phyloP scores from a whole-genome alignment of 257 asterid species.

The Jaltomata sinuosa region DNA sequence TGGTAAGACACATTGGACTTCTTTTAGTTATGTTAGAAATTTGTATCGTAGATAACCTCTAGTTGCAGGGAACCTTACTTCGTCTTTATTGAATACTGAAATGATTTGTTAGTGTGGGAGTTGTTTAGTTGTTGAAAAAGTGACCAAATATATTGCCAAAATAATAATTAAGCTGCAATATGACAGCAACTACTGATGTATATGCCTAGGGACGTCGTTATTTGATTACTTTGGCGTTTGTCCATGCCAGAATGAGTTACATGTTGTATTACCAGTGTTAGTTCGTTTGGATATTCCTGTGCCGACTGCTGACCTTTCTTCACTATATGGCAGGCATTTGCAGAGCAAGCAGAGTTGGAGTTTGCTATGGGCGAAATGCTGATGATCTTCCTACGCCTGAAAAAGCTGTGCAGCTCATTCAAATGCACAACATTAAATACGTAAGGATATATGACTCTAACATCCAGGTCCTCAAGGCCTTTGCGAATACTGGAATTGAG shows the following conservation, averaged over 20 bases:
- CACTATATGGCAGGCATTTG: constrained; percentile 31
- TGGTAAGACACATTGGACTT: background rate
- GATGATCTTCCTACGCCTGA: constrained; percentile 97
- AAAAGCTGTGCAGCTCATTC: constrained; percentile 77
- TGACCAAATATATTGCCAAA: background rate
- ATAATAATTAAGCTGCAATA: background rate
- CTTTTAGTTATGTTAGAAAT: background rate
- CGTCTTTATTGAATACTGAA: background rate
- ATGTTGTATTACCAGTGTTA: background rate
- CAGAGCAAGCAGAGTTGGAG: constrained; percentile 60
- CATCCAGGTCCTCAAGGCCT: constrained; percentile 86
- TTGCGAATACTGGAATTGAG: constrained; percentile 82
- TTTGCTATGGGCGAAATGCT: constrained; percentile 96
- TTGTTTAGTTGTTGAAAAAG: background rate
- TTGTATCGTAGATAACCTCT: background rate
- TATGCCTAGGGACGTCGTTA: background rate
- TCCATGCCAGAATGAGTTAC: background rate
- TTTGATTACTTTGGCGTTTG: background rate
- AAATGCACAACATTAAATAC: constrained; percentile 58
- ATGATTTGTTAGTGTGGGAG: background rate
- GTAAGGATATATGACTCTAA: constrained; percentile 85
- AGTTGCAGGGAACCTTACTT: background rate
- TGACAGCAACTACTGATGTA: background rate
- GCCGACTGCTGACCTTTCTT: background rate
- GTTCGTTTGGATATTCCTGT: background rate